Evolutionary conservation across 1,284 basidiomycete genomes (phyloP), one percentile per base, ranked within the genome.

Genomic region (Phlebopus sp.): DNA sequence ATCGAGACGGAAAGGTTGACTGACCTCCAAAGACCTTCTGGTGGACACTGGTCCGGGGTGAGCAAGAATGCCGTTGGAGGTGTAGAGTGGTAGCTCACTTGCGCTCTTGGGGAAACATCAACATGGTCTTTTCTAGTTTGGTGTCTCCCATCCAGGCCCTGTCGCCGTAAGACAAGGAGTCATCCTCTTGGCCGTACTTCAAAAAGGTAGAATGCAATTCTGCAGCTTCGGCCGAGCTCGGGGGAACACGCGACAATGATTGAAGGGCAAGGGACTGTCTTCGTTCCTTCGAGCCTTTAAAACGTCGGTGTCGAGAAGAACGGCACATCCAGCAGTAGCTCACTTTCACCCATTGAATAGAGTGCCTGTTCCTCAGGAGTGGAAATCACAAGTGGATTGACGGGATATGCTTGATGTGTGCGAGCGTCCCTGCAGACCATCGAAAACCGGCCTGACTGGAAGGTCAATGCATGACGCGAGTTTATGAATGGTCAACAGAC

Each of bases 71-170:
- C 15, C n/a, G 15, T 18, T 18, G 27, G n/a, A 19, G 21, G 21
- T 25, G 39, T 34, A 14, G 5, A 44, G 43, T 27, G 21, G 30
- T 11, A 2, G 68, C 81, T 62, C 52, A 86, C 83, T 92, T 92
- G 59, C 89, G 76, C 62, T 90, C 87, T 69, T 91, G 89, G 0
- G 90, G 89, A 62, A 90, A 90, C 86, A 91, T 91, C 44, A 90
- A 69, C 73, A 84, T 75, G n/a, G 76, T 79, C 56, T 81, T 84
- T 62, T 86, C 82, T 11, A 83, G 60, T 41, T 69, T 68, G 0
- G 84, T 86, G 49, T 85, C 78, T 0, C 76, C 79, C 78, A 87
- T 83, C 76, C 78, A 84, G 1, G 84, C 79, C 15, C 73, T 71
- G 47, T 81, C 74, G n/a, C 57, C 59, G 17, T 60, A 60, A 3